These are phyloP conservation scores for Alternaria conjuncta DNA, from an alignment of 2,329 filamentous ascomycete genomes.

Conservation along the genomic window DNA sequence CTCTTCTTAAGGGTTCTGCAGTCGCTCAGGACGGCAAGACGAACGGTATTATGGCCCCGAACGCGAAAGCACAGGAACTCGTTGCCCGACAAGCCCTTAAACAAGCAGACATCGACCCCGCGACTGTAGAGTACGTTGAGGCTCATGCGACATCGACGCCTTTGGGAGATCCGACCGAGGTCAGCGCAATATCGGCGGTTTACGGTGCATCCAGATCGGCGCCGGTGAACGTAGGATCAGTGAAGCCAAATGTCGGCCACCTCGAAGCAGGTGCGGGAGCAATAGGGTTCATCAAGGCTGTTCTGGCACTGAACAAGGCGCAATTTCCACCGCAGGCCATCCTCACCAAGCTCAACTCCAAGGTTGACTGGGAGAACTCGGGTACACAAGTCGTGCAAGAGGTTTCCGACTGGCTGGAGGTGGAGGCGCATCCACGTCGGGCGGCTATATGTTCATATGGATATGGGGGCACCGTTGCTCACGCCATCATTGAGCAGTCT, in stretches of 20 bases:
- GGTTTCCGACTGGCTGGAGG: constrained; percentile 17
- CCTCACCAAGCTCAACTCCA: constrained; percentile 26
- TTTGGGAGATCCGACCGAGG: constrained; percentile 53
- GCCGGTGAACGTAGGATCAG: constrained; percentile 35
- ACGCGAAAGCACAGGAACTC: constrained; percentile 54
- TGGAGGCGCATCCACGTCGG: constrained; percentile 6
- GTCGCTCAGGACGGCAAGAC: constrained; percentile 35
- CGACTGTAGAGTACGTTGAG: constrained; percentile 43
- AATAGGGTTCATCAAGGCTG: constrained; percentile 32
- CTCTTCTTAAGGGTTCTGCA: constrained; percentile 37
- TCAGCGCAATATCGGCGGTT: constrained; percentile 26
- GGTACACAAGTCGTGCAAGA: constrained; percentile 20
- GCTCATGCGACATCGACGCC: constrained; percentile 64
- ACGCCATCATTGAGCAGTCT: constrained; percentile 18
- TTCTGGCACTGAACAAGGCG: constrained; percentile 37
- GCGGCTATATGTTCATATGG: constrained; percentile 24
- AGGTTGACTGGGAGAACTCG: constrained; percentile 18
- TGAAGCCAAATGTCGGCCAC: constrained; percentile 47
- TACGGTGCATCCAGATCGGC: constrained; percentile 19
- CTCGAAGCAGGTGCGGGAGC: constrained; percentile 12
- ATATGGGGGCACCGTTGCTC: constrained; percentile 23
- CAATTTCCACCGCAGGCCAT: constrained; percentile 33
- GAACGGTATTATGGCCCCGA: constrained; percentile 37
- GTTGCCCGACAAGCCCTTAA: constrained; percentile 43
- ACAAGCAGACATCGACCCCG: constrained; percentile 42